Percentiles rank a stretch among this genome's conserved stretches.
phyloP scores from a whole-genome alignment of 75 land plant genomes.

The Selaginella tamariscina region DNA sequence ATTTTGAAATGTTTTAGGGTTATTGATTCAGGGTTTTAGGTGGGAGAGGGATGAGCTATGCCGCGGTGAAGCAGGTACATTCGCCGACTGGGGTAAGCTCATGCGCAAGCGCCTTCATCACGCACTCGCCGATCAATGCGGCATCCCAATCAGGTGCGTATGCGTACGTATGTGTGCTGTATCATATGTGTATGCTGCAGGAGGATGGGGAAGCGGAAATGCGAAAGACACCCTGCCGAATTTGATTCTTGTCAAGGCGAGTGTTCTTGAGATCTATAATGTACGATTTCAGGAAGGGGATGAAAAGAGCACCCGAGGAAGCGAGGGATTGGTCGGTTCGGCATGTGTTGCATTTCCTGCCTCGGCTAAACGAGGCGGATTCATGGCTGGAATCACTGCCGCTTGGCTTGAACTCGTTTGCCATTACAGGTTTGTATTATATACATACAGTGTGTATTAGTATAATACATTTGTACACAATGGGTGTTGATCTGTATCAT shows the following conservation, averaged over 20 bases:
- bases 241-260: slow-evolving; percentile 65
- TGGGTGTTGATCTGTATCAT: too few species aligned
- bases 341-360: slow-evolving; percentile 11
- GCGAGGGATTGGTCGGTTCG: background rate
- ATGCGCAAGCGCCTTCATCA: slow-evolving; percentile 78
- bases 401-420: slow-evolving; percentile 83
- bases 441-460: too few species aligned
- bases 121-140: slow-evolving; percentile 40
- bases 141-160: slow-evolving; percentile 18
- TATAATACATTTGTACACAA: too few species aligned
- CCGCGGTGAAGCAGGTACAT: slow-evolving; percentile 88
- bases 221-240: slow-evolving; percentile 50
- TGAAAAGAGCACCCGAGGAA: slow-evolving; percentile 15
- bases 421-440: slow-evolving; percentile 62
- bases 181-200: slow-evolving; percentile 5
- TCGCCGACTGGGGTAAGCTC: slow-evolving; percentile 70
- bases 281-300: slow-evolving; percentile 65
- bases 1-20: background rate
- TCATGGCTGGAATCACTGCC: slow-evolving; percentile 59
- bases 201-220: background rate
- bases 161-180: slow-evolving; percentile 7
- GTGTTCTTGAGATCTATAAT: slow-evolving; percentile 64
- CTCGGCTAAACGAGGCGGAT: slow-evolving; percentile 36
- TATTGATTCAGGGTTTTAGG: too few species aligned
- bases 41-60: slow-evolving; percentile 61